Percentiles rank a stretch among this genome's conserved stretches.
Conservation (phyloP, 192 early-diverging fungal species). For the Coemansia sp. region DNA sequence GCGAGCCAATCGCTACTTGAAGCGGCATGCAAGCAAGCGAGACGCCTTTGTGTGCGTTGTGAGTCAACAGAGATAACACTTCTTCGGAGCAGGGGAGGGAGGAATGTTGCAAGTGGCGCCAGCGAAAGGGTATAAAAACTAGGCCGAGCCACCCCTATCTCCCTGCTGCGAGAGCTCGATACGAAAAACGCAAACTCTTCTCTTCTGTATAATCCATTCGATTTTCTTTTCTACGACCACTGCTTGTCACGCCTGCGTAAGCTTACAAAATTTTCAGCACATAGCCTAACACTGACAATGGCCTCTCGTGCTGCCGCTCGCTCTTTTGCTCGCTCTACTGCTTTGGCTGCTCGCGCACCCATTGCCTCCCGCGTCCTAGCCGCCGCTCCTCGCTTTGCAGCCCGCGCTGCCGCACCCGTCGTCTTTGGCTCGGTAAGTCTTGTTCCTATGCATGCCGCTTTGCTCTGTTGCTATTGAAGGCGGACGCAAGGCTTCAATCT, state of each 20-base stretch:
- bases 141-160: background rate
- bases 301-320: constrained; percentile 48
- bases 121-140: background rate
- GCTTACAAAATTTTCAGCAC: background rate
- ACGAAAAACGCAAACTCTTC: constrained; percentile 9
- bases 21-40: background rate
- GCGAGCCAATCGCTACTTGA: constrained; percentile 19
- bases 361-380: constrained; percentile 42
- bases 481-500: background rate
- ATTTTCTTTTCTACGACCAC: constrained; percentile 11
- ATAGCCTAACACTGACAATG: constrained; percentile 27
- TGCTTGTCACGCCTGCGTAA: constrained; percentile 3
- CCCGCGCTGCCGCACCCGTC: constrained; percentile 36
- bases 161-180: background rate
- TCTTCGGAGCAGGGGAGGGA: background rate
- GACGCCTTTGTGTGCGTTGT: constrained; percentile 1
- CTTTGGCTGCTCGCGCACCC: constrained; percentile 42
- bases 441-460: background rate
- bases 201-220: constrained; percentile 10
- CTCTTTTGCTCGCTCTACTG: constrained; percentile 42
- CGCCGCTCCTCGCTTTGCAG: constrained; percentile 51
- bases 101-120: background rate
- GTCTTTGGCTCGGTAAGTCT: constrained; percentile 38
- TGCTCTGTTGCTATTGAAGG: background rate
- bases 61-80: constrained; percentile 22